These are phyloP conservation scores for Blastocrithidia nonstop DNA, from an alignment of 208 protist species.

Conservation along the genomic window DNA sequence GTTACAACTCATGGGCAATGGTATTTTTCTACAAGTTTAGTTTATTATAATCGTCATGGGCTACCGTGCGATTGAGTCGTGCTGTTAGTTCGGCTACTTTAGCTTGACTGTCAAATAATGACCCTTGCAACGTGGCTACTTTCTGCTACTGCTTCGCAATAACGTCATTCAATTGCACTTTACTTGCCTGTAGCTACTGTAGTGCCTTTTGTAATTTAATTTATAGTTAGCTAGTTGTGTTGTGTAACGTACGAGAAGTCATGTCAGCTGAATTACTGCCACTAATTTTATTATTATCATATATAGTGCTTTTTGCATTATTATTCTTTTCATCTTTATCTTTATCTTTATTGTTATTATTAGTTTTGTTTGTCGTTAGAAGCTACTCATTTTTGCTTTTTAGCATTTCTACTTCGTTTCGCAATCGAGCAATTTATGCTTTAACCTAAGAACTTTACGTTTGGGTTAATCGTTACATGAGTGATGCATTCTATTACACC, in stretches of 20 bases:
- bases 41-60: slow-evolving; percentile 12
- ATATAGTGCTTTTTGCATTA: too few species aligned
- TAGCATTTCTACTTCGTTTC: slow-evolving; percentile 9
- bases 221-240: background rate
- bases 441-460: slow-evolving; percentile 7
- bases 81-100: slow-evolving; percentile 12
- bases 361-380: background rate
- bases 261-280: too few species aligned
- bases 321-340: too few species aligned
- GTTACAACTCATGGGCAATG: slow-evolving; percentile 18
- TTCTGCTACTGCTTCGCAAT: slow-evolving; percentile 19
- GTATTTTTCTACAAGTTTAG: slow-evolving; percentile 21
- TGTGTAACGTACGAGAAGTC: too few species aligned
- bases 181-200: slow-evolving; percentile 7
- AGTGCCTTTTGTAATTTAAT: slow-evolving; percentile 8
- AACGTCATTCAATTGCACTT: slow-evolving; percentile 10
- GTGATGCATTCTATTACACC: slow-evolving; percentile 11
- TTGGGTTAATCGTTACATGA: slow-evolving; percentile 1
- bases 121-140: slow-evolving; percentile 15
- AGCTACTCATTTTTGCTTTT: slow-evolving; percentile 1
- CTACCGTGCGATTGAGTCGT: slow-evolving; percentile 12
- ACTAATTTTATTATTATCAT: too few species aligned
- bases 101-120: slow-evolving; percentile 18
- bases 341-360: too few species aligned
- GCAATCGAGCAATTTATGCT: slow-evolving; percentile 6